Base-by-base conservation (phyloP, 495 filamentous ascomycete species). In the Talaromyces liani region DNA sequence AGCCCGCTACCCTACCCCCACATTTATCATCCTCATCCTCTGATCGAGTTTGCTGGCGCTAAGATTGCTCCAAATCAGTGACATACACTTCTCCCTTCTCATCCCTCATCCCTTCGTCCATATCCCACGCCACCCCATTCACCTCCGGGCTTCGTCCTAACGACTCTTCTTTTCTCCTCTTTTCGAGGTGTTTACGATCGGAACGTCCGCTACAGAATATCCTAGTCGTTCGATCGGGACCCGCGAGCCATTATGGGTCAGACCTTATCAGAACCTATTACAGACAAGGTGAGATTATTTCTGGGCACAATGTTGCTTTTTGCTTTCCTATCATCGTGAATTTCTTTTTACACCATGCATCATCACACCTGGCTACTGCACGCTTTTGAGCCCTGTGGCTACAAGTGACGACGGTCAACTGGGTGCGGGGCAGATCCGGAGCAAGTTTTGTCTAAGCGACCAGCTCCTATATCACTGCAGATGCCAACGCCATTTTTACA, bases 201-300 rank as follows among this genome's bases (percentile, higher is more conserved):
- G 66, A 67, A 70, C 67, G 25, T 25, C 34, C n/a, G 33, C 33
- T 60, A 16, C 58, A 60, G 7, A 41, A 31, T 24, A 25, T 60
- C 58, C 39, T 2, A 25, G 58, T 60, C 36, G 58, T 60, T 47
- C 34, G 56, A 36, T 63, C 61, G 61, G 33, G 49, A 63, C 64
- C 65, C 57, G 33, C 41, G 31, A 65, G 64, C 67, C 65, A 79
- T 72, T 68, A 98, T 98, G 94, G 94, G 94, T 86, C 94, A 98
- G 85, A 98, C 94, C 75, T 88, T 98, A 72, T 98, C 94, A 73
- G 95, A 98, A 83, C 94, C 94, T 59, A 93, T 98, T 69, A 89
- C 96, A 67, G 94, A 98, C 71, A 98, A 98, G 92, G 94, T 98
- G 82, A 72, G 88, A 79, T 64, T 61, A 8, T 22, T 25, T 22